These are phyloP conservation scores for Decorospora gaudefroyi DNA, from an alignment of 2,329 filamentous ascomycete genomes.

Conservation along the genomic window DNA sequence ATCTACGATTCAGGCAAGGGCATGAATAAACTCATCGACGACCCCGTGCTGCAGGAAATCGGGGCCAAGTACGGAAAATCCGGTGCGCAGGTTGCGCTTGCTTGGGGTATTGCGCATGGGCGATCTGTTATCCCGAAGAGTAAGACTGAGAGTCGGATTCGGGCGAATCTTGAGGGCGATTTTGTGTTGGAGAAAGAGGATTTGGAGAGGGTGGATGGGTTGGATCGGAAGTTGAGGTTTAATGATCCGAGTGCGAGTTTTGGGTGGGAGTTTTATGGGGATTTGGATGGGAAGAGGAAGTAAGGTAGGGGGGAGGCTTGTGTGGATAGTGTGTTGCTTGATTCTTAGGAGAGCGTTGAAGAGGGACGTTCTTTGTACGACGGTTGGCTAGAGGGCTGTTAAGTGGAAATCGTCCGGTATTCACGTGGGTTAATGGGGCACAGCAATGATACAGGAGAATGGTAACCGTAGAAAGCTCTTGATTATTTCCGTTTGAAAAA, in stretches of 20 bases:
- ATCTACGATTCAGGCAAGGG: slow-evolving; percentile 39
- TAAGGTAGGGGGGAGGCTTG: slow-evolving; percentile 1
- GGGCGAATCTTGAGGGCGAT: slow-evolving; percentile 57
- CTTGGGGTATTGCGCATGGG: slow-evolving; percentile 77
- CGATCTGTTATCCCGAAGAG: slow-evolving; percentile 44
- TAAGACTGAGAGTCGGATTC: slow-evolving; percentile 40
- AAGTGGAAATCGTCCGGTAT: too few species aligned
- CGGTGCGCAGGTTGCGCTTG: slow-evolving; percentile 81
- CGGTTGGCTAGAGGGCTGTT: too few species aligned
- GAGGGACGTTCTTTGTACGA: too few species aligned
- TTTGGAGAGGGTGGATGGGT: slow-evolving; percentile 62
- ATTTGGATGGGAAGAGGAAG: slow-evolving; percentile 58
- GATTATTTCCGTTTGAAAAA: too few species aligned
- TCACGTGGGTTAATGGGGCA: too few species aligned
- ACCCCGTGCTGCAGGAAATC: slow-evolving; percentile 66
- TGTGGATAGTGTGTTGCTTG: too few species aligned
- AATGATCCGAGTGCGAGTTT: slow-evolving; percentile 63
- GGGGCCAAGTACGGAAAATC: slow-evolving; percentile 68
- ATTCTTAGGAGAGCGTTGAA: too few species aligned
- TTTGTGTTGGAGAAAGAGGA: slow-evolving; percentile 74
- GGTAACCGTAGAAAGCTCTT: too few species aligned
- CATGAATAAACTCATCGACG: slow-evolving; percentile 50
- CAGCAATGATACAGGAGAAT: too few species aligned
- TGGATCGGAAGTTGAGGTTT: slow-evolving; percentile 66
- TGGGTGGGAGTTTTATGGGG: slow-evolving; percentile 62